Base-by-base conservation (phyloP, 768 basidiomycete species). In the Strobilomyces echinocephalus region DNA sequence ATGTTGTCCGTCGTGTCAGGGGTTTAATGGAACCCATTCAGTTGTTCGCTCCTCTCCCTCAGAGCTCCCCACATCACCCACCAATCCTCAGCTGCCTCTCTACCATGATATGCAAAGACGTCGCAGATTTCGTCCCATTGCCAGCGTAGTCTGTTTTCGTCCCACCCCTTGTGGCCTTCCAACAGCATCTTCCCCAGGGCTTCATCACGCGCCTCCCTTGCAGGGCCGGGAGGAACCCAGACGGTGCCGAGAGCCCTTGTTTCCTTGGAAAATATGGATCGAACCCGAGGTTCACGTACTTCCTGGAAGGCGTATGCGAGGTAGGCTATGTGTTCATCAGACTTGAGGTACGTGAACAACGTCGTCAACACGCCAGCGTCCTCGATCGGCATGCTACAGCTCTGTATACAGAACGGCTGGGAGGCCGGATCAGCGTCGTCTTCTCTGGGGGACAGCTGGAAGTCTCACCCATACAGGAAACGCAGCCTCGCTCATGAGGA, bases 51-150 rank as follows among this genome's bases (percentile, higher is more conserved):
- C 47, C 74, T 62, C 61, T 80, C 73, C 43, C 73, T 72, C 59
- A 81, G 63, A 6, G 69, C 55, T 8, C 81, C 81, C 81, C 81
- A 83, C 51, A 77, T 77, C 11, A 78, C 76, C 82, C 82, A 86
- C 82, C 82, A 85, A 62, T 82, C 81, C 53, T 83, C 82, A 18
- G 79, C 84, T 41, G 75, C 74, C 56, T 86, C 83, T 41, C 70
- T 72, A 5, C 80, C 76, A 60, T 81, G 76, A 61, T 83, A 79
- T n/a, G 71, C 67, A 59, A 78, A 81, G 59, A 84, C 66, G 28
- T 74, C 74, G 48, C 80, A 69, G 53, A 82, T 78, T 52, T 76
- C 76, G 49, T 80, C 81, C 78, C 83, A 84, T 53, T 81, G 72
- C 59, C 71, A 72, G 45, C 70, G 72, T 52, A 83, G 73, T 46